phyloP scores from a whole-genome alignment of 2,329 filamentous ascomycete genomes.

The Penicillium crustosum region DNA sequence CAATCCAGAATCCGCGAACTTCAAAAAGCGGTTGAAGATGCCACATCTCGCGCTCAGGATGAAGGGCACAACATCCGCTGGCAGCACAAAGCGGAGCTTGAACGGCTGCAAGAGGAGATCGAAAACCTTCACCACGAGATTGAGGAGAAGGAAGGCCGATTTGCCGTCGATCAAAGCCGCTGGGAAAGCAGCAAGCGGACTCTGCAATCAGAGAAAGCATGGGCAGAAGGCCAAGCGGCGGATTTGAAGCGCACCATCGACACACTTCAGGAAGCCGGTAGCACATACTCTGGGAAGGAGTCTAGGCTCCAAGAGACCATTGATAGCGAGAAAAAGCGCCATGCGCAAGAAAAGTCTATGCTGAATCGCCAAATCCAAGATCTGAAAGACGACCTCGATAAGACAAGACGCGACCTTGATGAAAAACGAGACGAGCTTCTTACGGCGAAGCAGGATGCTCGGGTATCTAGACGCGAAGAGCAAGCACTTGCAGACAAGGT shows the following conservation, averaged over 20 bases:
- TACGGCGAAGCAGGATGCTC: conserved; percentile 65
- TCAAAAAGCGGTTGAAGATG: conserved; percentile 50
- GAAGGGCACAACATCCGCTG: conserved; percentile 61
- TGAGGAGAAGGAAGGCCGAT: conserved; percentile 67
- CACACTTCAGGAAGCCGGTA: conserved; percentile 66
- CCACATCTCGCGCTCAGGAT: conserved; percentile 59
- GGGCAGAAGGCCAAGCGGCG: conserved; percentile 65
- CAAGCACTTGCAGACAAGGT: conserved; percentile 64
- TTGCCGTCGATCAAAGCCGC: conserved; percentile 69
- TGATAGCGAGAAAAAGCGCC: conserved; percentile 68
- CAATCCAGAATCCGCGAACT: conserved; percentile 49
- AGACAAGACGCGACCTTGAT: conserved; percentile 65
- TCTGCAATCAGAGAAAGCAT: conserved; percentile 64
- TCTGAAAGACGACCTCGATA: conserved; percentile 68
- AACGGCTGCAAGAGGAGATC: conserved; percentile 57
- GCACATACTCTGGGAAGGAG: conserved; percentile 67
- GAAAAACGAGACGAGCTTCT: conserved; percentile 66
- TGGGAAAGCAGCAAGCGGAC: conserved; percentile 68
- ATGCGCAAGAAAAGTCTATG: conserved; percentile 68
- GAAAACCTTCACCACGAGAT: conserved; percentile 64
- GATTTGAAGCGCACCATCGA: conserved; percentile 71
- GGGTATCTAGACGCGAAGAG: conserved; percentile 65
- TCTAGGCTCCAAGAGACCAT: conserved; percentile 66
- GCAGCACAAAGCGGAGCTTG: conserved; percentile 57
- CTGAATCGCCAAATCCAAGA: conserved; percentile 73